Percentiles rank a stretch among this genome's conserved stretches.
These are phyloP conservation scores for Pueraria montana DNA, from an alignment of 306 rosid genomes.

Conservation along the genomic window DNA sequence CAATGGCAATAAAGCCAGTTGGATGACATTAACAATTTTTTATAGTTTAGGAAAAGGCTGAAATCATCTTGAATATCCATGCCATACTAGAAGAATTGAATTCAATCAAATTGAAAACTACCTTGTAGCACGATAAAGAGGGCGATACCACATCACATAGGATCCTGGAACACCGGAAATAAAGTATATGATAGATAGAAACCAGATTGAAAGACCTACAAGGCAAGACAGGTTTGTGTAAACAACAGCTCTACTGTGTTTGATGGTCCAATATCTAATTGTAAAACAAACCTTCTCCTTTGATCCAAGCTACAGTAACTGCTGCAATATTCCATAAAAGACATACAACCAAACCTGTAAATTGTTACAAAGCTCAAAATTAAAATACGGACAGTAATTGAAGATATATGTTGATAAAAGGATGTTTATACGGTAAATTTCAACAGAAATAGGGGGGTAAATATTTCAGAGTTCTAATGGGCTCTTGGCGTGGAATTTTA, in stretches of 20 bases:
- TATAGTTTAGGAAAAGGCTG: slow-evolving; percentile 14
- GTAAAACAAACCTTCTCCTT: slow-evolving; percentile 74
- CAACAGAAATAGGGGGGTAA: background rate
- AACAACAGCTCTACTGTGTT: slow-evolving; percentile 12
- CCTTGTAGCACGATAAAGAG: slow-evolving; percentile 98
- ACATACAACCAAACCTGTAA: slow-evolving; percentile 75
- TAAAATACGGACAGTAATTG: background rate
- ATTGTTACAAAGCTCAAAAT: slow-evolving; percentile 41
- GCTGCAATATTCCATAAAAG: slow-evolving; percentile 81
- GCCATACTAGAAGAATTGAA: slow-evolving; percentile 23
- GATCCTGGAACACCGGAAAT: slow-evolving; percentile 77
- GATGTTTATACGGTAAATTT: slow-evolving; percentile 22
- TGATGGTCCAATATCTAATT: slow-evolving; percentile 7
- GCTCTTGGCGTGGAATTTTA: background rate
- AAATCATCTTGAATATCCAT: slow-evolving; percentile 30
- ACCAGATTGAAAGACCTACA: slow-evolving; percentile 75
- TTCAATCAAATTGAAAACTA: slow-evolving; percentile 48
- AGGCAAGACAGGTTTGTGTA: slow-evolving; percentile 41
- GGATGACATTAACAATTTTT: slow-evolving; percentile 7
- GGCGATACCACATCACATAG: slow-evolving; percentile 88
- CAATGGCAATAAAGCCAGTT: background rate
- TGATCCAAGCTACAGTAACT: slow-evolving; percentile 71
- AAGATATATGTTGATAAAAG: slow-evolving; percentile 25
- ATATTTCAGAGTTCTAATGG: slow-evolving; percentile 14
- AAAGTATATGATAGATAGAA: slow-evolving; percentile 78